A percentile compares a stretch with the other conserved stretches of the same genome.
Evolutionary conservation across 1,139 yeast species (phyloP).

Genomic region (Taphrina sp.): DNA sequence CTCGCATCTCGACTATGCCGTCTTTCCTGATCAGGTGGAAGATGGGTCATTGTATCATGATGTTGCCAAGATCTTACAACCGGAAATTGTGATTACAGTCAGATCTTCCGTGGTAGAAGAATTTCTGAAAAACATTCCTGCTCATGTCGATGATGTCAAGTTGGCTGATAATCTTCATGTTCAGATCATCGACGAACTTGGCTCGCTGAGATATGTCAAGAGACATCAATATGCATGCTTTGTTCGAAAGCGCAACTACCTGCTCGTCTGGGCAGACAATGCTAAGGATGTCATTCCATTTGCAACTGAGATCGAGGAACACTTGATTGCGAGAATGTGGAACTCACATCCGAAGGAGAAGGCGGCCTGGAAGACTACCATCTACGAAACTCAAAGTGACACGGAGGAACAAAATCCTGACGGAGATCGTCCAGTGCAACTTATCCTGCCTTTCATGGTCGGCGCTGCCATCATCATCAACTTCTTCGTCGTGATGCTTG

Average conservation of each 20-base stretch:
- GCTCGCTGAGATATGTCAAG: conserved; percentile 35
- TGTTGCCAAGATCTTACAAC: conserved; percentile 34
- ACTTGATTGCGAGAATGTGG: conserved; percentile 27
- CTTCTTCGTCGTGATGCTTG: conserved; percentile 24
- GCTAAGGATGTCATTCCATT: conserved; percentile 33
- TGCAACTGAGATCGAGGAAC: conserved; percentile 27
- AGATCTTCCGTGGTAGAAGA: conserved; percentile 35
- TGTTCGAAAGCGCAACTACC: conserved; percentile 33
- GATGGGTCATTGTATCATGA: conserved; percentile 30
- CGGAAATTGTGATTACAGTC: conserved; percentile 35
- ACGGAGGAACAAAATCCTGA: conserved; percentile 16
- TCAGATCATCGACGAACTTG: conserved; percentile 35
- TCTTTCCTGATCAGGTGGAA: conserved; percentile 5
- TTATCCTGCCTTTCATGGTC: conserved; percentile 31
- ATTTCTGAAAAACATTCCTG: conserved; percentile 33
- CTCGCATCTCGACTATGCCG: conserved; percentile 28
- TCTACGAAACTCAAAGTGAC: background rate
- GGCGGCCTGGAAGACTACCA: conserved; percentile 20
- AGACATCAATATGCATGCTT: conserved; percentile 37
- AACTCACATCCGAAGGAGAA: conserved; percentile 7
- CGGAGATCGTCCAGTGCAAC: conserved; percentile 29
- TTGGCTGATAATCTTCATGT: conserved; percentile 36
- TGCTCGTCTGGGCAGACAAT: conserved; percentile 37
- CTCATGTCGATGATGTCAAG: conserved; percentile 33
- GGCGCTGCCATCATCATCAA: conserved; percentile 30